Evolutionary conservation across 148 eudicot genomes (phyloP), one percentile per base, ranked within the genome.

Genomic region (Rhododendron griersonianum): DNA sequence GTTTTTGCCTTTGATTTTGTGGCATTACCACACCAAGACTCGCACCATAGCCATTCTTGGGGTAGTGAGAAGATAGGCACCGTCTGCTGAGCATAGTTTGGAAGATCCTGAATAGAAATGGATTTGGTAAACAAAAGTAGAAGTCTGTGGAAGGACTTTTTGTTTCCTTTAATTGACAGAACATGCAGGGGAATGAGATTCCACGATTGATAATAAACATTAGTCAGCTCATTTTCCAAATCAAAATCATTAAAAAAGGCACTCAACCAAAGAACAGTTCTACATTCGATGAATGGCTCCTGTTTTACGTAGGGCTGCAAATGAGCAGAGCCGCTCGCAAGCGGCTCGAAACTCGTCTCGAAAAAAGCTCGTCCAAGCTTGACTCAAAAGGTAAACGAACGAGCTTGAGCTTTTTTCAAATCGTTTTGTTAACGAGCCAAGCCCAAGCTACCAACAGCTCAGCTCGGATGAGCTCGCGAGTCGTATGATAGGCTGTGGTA

Each of bases 1-100:
- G 99, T 96, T 91, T 94, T 96, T 47, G 99, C 99, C 89, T 86
- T 94, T 19, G 97, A 30, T 92, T 96, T 96, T 5, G 99, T 96
- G 82, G 96, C 89, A 84, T 96, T 96, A 35, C 99, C 99, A 77
- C 99, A 96, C 99, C 99, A 96, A 55, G 99, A 96, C 90, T 97
- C 99, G 53, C 99, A 97, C 99, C 99, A 97, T 65, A 97, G 94
- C 99, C 99, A 97, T 90, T 97, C 99, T 90, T 94, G 98, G 37
- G 99, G 99, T 59, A 97, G 95, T 14, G 99, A 97, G 91, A 93
- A 95, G 88, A 97, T 97, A 23, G 98, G 98, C 33, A 97, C 99
- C 11, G 92, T 91, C 88, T 97, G 98, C 88, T 97, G 99, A 33
- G 99, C 99, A 88, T 97, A 97, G 88, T 97, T 97, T 45, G 99